Evolutionary conservation across 2,329 filamentous ascomycete genomes (phyloP).

Genomic region (Chaetothyriales sp.): DNA sequence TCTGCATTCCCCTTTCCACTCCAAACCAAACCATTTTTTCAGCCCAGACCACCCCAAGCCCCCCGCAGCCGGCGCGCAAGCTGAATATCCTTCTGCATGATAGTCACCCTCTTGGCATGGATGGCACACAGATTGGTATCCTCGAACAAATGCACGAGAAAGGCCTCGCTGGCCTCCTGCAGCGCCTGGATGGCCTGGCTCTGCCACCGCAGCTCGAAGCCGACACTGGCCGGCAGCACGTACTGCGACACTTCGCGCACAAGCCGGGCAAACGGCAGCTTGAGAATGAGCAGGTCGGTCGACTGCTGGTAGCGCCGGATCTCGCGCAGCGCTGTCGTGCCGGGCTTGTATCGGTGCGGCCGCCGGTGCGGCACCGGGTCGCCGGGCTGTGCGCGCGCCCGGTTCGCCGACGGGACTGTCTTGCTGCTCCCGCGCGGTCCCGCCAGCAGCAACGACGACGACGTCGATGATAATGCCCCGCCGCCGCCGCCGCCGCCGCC

Average conservation of each 20-base stretch:
- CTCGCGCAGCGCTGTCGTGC: slow-evolving; percentile 77
- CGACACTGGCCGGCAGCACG: slow-evolving; percentile 41
- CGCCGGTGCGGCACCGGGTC: slow-evolving; percentile 54
- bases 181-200: slow-evolving; percentile 85
- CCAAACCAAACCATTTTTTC: slow-evolving; percentile 11
- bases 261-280: slow-evolving; percentile 35
- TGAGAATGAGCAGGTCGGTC: slow-evolving; percentile 67
- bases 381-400: slow-evolving; percentile 39
- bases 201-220: slow-evolving; percentile 77
- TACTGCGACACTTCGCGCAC: slow-evolving; percentile 40
- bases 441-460: slow-evolving; percentile 10
- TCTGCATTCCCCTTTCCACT: no score
- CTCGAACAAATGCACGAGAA: slow-evolving; percentile 90
- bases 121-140: slow-evolving; percentile 93
- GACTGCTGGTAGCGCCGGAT: slow-evolving; percentile 81
- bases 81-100: slow-evolving; percentile 97
- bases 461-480: no score
- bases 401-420: slow-evolving; percentile 6
- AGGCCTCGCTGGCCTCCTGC: slow-evolving; percentile 92
- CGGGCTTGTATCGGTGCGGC: slow-evolving; percentile 52
- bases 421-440: slow-evolving; percentile 20
- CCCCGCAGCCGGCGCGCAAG: slow-evolving; percentile 68
- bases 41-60: slow-evolving; percentile 56
- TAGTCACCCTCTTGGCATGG: slow-evolving; percentile 90
- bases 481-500: slow-evolving; percentile 10